Conservation (phyloP, 805 yeast genomes). For the Cyberlindnera maclurae region DNA sequence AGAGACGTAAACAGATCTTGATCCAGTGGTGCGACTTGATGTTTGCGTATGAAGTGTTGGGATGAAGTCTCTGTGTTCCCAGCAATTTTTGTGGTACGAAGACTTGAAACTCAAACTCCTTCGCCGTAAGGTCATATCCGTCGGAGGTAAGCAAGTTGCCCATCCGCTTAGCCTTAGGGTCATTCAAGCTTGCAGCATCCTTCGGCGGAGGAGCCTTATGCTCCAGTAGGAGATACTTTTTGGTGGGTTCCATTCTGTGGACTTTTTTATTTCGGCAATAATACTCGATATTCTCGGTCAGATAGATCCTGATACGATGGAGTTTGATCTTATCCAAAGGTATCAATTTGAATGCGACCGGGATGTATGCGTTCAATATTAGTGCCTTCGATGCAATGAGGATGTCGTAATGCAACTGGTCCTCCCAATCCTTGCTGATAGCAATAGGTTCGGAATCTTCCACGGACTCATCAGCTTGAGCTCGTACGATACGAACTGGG, state of each 20-base stretch:
- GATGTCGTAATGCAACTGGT: slow-evolving; percentile 81
- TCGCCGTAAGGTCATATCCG: slow-evolving; percentile 53
- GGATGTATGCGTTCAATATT: slow-evolving; percentile 75
- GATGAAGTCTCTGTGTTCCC: slow-evolving; percentile 56
- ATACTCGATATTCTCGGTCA: slow-evolving; percentile 88
- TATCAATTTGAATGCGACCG: slow-evolving; percentile 74
- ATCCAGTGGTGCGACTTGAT: slow-evolving; percentile 95
- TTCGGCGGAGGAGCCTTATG: slow-evolving; percentile 54
- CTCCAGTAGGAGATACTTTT: slow-evolving; percentile 73
- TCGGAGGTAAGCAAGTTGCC: slow-evolving; percentile 31
- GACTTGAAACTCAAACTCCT: slow-evolving; percentile 82
- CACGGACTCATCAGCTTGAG: slow-evolving; percentile 68
- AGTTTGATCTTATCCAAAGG: slow-evolving; percentile 82
- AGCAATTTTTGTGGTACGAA: slow-evolving; percentile 67
- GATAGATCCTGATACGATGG: slow-evolving; percentile 77
- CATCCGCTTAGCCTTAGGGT: slow-evolving; percentile 32
- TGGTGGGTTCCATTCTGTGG: slow-evolving; percentile 86
- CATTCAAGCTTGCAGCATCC: slow-evolving; percentile 26
- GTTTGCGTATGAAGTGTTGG: slow-evolving; percentile 74
- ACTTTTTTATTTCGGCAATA: slow-evolving; percentile 80
- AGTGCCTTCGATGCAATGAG: slow-evolving; percentile 86
- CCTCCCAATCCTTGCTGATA: slow-evolving; percentile 90
- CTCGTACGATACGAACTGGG: slow-evolving; percentile 63
- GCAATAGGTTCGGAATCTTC: slow-evolving; percentile 94
- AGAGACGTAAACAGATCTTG: slow-evolving; percentile 76